A percentile compares a stretch with the other conserved stretches of the same genome.
Conservation (phyloP, 192 early-diverging fungal genomes). For the Rhizophagus prolifer region DNA sequence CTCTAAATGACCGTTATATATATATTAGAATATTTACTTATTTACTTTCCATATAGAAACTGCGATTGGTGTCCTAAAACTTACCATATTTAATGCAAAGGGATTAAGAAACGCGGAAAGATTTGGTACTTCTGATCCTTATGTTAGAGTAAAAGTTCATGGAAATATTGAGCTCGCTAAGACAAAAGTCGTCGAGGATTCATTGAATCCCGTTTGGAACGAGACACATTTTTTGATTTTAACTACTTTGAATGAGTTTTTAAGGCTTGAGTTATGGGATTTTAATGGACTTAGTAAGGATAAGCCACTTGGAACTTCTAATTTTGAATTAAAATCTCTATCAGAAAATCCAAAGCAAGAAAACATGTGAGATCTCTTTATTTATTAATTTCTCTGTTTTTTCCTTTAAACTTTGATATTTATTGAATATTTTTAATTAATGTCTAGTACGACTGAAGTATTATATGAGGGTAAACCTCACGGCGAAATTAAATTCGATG, state of each 20-base stretch:
- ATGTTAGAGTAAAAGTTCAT: conserved; percentile 70
- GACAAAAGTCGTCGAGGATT: conserved; percentile 72
- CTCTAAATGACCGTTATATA: not conserved
- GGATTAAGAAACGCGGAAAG: conserved; percentile 84
- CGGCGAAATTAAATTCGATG: conserved; percentile 43
- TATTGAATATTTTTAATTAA: not conserved
- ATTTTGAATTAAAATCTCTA: conserved; percentile 48
- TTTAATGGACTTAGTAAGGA: conserved; percentile 75
- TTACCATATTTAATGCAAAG: conserved; percentile 78
- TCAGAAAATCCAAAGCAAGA: conserved; percentile 45
- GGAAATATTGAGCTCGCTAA: conserved; percentile 61
- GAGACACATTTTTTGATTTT: conserved; percentile 77
- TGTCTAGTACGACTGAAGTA: conserved; percentile 27
- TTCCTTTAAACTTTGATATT: not conserved
- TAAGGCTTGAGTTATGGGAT: conserved; percentile 83
- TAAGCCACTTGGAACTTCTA: conserved; percentile 63
- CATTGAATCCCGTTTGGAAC: conserved; percentile 81
- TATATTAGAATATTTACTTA: not conserved
- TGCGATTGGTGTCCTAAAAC: conserved; percentile 83
- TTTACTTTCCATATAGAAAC: conserved; percentile 43
- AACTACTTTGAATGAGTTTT: conserved; percentile 68
- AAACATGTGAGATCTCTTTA: conserved; percentile 43
- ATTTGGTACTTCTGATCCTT: conserved; percentile 90
- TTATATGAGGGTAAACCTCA: conserved; percentile 43
- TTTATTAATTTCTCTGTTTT: conserved; percentile 12